Conservation (phyloP, 306 rosid genomes). For the apple (Malus domestica) region DNA sequence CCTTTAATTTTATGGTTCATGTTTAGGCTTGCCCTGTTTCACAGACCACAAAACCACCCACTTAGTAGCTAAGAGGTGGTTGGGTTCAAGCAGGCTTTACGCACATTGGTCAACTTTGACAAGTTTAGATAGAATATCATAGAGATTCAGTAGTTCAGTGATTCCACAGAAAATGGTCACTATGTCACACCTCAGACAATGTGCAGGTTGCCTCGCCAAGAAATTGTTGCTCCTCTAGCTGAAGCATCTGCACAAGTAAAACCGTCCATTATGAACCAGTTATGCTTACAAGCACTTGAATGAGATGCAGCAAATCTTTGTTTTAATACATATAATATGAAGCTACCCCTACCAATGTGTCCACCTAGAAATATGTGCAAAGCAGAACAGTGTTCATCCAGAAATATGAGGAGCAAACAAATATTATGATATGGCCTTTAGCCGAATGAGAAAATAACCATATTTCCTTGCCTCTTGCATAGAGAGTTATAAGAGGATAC, state of each 20-base stretch:
- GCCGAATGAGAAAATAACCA: neutral
- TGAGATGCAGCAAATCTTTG: neutral
- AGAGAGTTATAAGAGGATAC: neutral
- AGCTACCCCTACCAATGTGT: neutral
- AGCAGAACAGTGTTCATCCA: neutral
- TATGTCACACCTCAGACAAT: slow-evolving; percentile 69
- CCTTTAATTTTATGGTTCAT: neutral
- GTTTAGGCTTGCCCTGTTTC: neutral
- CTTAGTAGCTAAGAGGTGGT: neutral
- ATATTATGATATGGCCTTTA: too few species aligned
- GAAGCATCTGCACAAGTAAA: slow-evolving; percentile 70
- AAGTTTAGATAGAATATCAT: neutral
- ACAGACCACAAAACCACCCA: neutral
- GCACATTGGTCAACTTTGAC: neutral
- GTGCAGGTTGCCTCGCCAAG: slow-evolving; percentile 92
- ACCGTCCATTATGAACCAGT: neutral
- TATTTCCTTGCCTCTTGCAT: neutral
- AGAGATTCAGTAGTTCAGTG: neutral
- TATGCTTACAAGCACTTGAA: neutral
- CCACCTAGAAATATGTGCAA: neutral
- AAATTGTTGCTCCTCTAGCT: slow-evolving; percentile 90
- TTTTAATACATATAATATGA: neutral
- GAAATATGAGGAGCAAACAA: neutral
- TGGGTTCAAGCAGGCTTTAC: neutral
- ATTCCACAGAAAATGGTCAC: neutral